A percentile compares a stretch with the other conserved stretches of the same genome.
These are phyloP conservation scores for Huntiella moniliformis DNA, from an alignment of 2,329 filamentous ascomycete species.

Conservation along the genomic window DNA sequence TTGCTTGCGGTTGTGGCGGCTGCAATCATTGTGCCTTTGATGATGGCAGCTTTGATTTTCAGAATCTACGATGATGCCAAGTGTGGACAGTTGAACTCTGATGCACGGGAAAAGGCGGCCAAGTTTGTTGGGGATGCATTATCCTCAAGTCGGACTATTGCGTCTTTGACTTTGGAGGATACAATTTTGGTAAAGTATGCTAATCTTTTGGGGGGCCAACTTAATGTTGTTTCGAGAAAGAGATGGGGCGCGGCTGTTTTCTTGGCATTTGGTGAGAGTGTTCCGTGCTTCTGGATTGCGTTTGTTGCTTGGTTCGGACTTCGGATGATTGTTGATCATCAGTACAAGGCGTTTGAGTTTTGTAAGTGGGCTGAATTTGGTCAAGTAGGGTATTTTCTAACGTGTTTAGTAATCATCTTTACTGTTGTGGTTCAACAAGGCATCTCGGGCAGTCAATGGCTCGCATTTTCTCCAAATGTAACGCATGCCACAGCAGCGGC, in stretches of 20 bases:
- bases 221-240: conserved; percentile 5
- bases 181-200: conserved; percentile 13
- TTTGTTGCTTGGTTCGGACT: conserved; percentile 13
- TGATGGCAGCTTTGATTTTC: conserved; percentile 28
- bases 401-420: conserved; percentile 11
- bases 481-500: conserved; percentile 40
- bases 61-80: conserved; percentile 19
- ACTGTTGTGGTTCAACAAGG: conserved; percentile 12
- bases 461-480: conserved; percentile 47
- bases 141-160: conserved; percentile 12
- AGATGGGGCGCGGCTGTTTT: conserved; percentile 4
- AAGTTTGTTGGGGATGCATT: conserved; percentile 10
- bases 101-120: conserved; percentile 6
- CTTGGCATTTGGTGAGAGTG: conserved; percentile 10
- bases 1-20: conserved; percentile 22
- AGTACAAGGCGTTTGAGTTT: conserved; percentile 12
- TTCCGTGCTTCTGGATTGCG: conserved; percentile 12
- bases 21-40: conserved; percentile 19
- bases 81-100: conserved; percentile 5
- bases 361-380: conserved; percentile 5
- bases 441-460: conserved; percentile 32
- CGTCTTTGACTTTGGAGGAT: conserved; percentile 16
- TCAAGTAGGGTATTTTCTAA: background rate
- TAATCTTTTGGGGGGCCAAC: conserved; percentile 5
- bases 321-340: conserved; percentile 7